Base-by-base conservation (phyloP, 805 yeast genomes). In the Yamadazyma laniorum region DNA sequence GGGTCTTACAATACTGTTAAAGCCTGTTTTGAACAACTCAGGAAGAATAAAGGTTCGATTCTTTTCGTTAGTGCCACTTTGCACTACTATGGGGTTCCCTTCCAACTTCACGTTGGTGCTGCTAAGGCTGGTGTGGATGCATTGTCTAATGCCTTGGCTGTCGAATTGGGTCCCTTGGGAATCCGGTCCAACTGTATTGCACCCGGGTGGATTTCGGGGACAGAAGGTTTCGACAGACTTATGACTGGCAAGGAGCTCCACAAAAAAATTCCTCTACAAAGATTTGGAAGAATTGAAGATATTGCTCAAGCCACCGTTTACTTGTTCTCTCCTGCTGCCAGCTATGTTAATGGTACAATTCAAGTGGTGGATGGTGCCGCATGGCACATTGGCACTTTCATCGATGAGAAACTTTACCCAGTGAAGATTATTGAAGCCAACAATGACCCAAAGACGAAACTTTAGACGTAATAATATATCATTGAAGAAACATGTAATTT, bases 111-210 rank as follows among this genome's bases (percentile, higher is more conserved):
- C 53, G 96, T 89, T 3, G 83, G 88, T 4, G 96, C 97, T 0
- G 97, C 97, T 3, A 90, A 89, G 61, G 95, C 97, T 2, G 98
- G 96, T n/a, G 76, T 90, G 21, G 98, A 90, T 58, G 93, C 96
- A 2, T 68, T 90, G 25, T 79, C 88, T 14, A 80, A 82, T 48
- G 82, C 88, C 1, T 60, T 89, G 40, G 95, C 96, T 1, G 91
- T 88, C 5, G 97, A 90, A 60, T 70, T 87, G 39, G 97, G 96
- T 1, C 95, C 96, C 1, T 58, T 86, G 42, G 97, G 97, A 4
- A 75, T 90, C 34, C 73, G 91, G 41, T 75, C 81, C 34, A 90
- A 90, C 58, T 79, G 85, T 52, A 75, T 90, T 45, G 96, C 96
- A 1, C 98, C 97, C 0, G 98, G 97, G 8, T 81, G 86, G 11